Base-by-base conservation (phyloP, 768 basidiomycete species). In the Macrocybe gigantea region DNA sequence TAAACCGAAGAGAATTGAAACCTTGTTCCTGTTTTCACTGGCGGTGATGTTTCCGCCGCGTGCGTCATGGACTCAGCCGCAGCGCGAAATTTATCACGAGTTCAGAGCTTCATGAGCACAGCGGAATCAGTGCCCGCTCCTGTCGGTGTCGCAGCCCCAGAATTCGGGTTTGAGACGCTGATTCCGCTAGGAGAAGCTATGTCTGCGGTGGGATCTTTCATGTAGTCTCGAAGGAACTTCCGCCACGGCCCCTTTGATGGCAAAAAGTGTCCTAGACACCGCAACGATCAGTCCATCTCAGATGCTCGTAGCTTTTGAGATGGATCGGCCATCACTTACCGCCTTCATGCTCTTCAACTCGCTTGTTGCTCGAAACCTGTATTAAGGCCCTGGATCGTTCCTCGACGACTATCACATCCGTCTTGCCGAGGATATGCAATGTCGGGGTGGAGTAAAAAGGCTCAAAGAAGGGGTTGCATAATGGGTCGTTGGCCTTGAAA, bases 241-340 rank as follows among this genome's bases (percentile, higher is more conserved):
- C 85, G 74, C 90, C 88, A 93, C 38, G 67, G 74, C 1, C 76
- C 79, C 55, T 85, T 88, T 7, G 82, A 83, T 1, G 91, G 91
- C 3, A 93, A 81, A 54, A 90, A 89, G 62, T 93, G 90, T 6
- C 88, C 89, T 91, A 14, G 11, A 45, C 33, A 38, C 38, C 33
- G 22, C 12, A 13, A 5, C 2, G 15, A 33, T 39, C 9, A 13
- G 41, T 31, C 13, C 38, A 45, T 13, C 14, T 33, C 37, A 41
- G 14, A 32, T 22, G 15, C 41, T 34, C 7, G 42, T 12, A 32
- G 32, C 5, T n/a, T 43, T 30, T 7, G 31, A 6, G 12, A 22
- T 15, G 12, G 44, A 2, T 39, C 39, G 13, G 11, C 37, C 15
- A n/a, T 36, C 13, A 65, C 82, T 31, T 48, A 90, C 91, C 91